phyloP scores from a whole-genome alignment of 495 filamentous ascomycete genomes.

The Penicillium verhagenii region DNA sequence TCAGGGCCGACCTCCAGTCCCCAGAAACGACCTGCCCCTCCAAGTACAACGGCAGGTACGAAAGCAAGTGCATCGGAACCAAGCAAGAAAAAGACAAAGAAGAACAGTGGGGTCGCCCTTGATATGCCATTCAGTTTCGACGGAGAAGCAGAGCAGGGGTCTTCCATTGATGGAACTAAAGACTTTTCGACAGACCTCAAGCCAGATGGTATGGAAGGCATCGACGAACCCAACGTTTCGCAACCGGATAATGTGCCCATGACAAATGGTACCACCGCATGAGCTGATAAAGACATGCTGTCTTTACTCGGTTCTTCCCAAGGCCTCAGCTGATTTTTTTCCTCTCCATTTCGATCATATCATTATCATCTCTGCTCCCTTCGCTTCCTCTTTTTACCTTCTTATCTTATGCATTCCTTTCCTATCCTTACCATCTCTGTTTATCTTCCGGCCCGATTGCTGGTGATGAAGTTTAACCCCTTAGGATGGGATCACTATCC shows the following conservation, averaged over 20 bases:
- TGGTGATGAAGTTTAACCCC: neutral
- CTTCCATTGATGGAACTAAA: conserved; percentile 21
- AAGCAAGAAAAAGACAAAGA: conserved; percentile 50
- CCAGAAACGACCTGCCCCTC: conserved; percentile 71
- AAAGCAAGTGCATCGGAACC: conserved; percentile 35
- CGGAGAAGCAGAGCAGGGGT: conserved; percentile 28
- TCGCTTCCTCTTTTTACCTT: neutral
- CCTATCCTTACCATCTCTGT: neutral
- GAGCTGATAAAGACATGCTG: neutral
- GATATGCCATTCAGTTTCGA: conserved; percentile 34
- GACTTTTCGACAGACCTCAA: conserved; percentile 20
- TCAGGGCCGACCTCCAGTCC: conserved; percentile 57
- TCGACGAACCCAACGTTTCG: conserved; percentile 8
- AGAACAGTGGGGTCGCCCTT: conserved; percentile 39
- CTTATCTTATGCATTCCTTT: neutral
- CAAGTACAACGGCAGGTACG: conserved; percentile 17
- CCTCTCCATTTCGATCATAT: neutral
- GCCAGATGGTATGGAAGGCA: conserved; percentile 16
- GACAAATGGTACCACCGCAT: conserved; percentile 36
- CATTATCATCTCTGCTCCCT: neutral
- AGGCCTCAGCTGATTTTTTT: neutral
- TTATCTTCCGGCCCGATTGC: neutral
- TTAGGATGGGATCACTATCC: neutral
- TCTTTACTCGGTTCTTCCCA: neutral
- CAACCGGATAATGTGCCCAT: conserved; percentile 18